Conservation (phyloP, 495 filamentous ascomycete species). For the Penicillium paradoxum region DNA sequence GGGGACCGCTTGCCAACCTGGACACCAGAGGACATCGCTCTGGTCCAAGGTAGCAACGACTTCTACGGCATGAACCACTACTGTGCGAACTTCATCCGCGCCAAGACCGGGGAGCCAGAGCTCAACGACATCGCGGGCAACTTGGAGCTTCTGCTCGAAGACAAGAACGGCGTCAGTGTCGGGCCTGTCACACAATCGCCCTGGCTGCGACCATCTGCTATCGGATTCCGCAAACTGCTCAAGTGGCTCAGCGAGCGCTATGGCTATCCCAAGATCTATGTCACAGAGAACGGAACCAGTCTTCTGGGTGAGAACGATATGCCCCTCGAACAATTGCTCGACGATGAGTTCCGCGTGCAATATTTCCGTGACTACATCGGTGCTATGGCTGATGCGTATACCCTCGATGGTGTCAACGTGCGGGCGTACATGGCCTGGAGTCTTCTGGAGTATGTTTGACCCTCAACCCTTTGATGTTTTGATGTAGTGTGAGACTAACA, state of each 20-base stretch:
- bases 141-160: conserved; percentile 60
- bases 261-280: conserved; percentile 67
- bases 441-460: conserved; percentile 58
- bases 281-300: conserved; percentile 78
- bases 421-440: conserved; percentile 75
- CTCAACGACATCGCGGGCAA: conserved; percentile 65
- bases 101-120: conserved; percentile 54
- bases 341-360: conserved; percentile 69
- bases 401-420: conserved; percentile 65
- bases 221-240: conserved; percentile 71
- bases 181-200: conserved; percentile 70
- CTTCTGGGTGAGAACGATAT: conserved; percentile 75
- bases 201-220: conserved; percentile 66
- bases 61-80: conserved; percentile 88
- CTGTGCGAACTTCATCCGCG: conserved; percentile 75
- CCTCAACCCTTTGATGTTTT: not conserved
- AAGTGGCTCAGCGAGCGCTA: conserved; percentile 77
- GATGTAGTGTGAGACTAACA: conserved; percentile 8
- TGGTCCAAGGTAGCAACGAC: conserved; percentile 71
- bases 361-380: conserved; percentile 71
- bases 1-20: conserved; percentile 64
- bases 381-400: conserved; percentile 63
- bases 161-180: conserved; percentile 64
- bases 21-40: conserved; percentile 57
- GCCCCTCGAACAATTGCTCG: conserved; percentile 58